Base-by-base conservation (phyloP, 305 asterid species). In the Fraxinus velutina region DNA sequence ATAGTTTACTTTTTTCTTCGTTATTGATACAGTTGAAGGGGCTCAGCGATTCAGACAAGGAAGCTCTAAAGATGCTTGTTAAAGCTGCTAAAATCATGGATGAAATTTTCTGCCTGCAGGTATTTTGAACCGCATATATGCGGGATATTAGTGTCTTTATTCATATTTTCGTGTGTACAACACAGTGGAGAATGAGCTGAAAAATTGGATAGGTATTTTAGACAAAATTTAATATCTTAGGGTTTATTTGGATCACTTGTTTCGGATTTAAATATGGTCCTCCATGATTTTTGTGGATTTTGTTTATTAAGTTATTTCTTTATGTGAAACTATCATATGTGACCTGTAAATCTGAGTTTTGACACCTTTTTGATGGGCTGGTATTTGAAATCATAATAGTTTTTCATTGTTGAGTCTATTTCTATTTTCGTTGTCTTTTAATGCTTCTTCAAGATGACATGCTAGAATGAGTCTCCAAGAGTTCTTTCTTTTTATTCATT, bases 81-180 rank as follows among this genome's bases (percentile, higher is more conserved):
- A 89, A 88, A 85, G 99, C 98, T 85, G 98, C 98, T 78, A 88
- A 57, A 83, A 79, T 93, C 84, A 92, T 96, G 92, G 96, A 96
- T 79, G 88, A 89, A 34, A 96, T 96, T 86, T 93, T 91, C 88
- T 81, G 82, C 82, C 89, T 86, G 81, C 99, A 96, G 99, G 99
- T 77, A 73, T 80, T 44, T 80, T 73, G 55, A 4, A 39, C 76
- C 44, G 34, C 52, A 13, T 24, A 55, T 81, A 21, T 76, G 47
- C 78, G 30, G 42, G 82, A 83, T 78, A 76, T 81, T 22, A 13
- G 10, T 24, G 6, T 42, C 60, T 70, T 80, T 60, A 52, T 27
- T 79, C 52, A 24, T 76, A 39, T 75, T 80, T 81, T 27, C 42
- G 34, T 50, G 33, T 62, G 47, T 60, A 39, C 33, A 74, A 15